Evolutionary conservation across 164 flowering plant species (phyloP).

Genomic region (Paratinospora sagittata): DNA sequence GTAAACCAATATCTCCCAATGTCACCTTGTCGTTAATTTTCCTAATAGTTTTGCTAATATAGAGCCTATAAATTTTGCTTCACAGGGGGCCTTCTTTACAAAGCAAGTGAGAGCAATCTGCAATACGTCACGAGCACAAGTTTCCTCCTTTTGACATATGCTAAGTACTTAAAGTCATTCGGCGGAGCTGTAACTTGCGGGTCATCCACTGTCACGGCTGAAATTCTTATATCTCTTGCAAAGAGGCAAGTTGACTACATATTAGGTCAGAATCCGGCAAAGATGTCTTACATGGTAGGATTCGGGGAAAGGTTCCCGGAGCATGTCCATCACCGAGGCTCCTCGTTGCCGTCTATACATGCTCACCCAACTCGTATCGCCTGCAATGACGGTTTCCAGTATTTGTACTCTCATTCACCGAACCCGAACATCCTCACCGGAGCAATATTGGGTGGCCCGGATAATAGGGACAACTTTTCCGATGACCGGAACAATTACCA

Average conservation of each 20-base stretch:
- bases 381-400: slow-evolving; percentile 66
- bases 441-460: slow-evolving; percentile 93
- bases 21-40: no score
- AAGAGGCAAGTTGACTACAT: slow-evolving; percentile 91
- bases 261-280: slow-evolving; percentile 73
- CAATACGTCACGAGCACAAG: slow-evolving; percentile 80
- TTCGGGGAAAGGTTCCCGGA: slow-evolving; percentile 66
- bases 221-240: slow-evolving; percentile 48
- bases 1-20: slow-evolving; percentile 23
- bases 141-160: slow-evolving; percentile 71
- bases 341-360: slow-evolving; percentile 71
- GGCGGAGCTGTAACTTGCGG: slow-evolving; percentile 48
- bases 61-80: neutral
- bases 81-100: slow-evolving; percentile 84
- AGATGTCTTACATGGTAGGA: slow-evolving; percentile 92
- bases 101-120: slow-evolving; percentile 72
- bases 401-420: slow-evolving; percentile 50
- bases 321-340: slow-evolving; percentile 84
- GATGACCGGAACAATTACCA: slow-evolving; percentile 74
- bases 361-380: slow-evolving; percentile 46
- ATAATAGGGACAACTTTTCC: slow-evolving; percentile 46
- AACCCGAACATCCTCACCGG: slow-evolving; percentile 79
- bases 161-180: slow-evolving; percentile 54
- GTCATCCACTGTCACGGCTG: slow-evolving; percentile 35
- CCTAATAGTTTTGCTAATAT: neutral